A percentile compares a stretch with the other conserved stretches of the same genome.
Evolutionary conservation across 495 filamentous ascomycete genomes (phyloP).

Genomic region (Pyronema omphalodes): DNA sequence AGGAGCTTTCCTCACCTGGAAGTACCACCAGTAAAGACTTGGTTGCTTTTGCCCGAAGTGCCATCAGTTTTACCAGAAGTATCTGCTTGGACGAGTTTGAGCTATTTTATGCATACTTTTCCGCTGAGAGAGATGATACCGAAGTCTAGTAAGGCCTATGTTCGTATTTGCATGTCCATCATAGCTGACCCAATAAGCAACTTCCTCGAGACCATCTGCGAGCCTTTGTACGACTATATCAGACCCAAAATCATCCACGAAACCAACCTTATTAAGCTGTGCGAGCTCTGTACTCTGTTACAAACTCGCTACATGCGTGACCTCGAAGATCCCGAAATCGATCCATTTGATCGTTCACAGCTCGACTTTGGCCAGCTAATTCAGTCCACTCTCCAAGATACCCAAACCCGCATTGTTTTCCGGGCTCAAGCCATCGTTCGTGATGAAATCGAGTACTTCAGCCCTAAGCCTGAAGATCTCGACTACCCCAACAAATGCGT

Average conservation of each 20-base stretch:
- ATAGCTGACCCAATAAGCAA: slow-evolving; percentile 8
- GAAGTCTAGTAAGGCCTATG: slow-evolving; percentile 27
- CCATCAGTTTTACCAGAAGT: slow-evolving; percentile 50
- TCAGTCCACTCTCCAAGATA: slow-evolving; percentile 51
- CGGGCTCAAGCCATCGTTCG: slow-evolving; percentile 43
- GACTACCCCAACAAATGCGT: slow-evolving; percentile 28
- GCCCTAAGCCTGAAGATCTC: slow-evolving; percentile 48
- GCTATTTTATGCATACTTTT: slow-evolving; percentile 59
- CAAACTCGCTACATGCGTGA: slow-evolving; percentile 54
- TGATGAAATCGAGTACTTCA: slow-evolving; percentile 52
- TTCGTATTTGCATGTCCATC: background rate
- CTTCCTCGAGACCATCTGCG: slow-evolving; percentile 53
- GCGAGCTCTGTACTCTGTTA: slow-evolving; percentile 52
- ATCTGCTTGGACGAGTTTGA: slow-evolving; percentile 59
- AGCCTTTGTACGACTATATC: slow-evolving; percentile 57
- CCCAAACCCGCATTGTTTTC: slow-evolving; percentile 56
- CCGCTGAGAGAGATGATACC: slow-evolving; percentile 46
- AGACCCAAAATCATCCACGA: slow-evolving; percentile 53
- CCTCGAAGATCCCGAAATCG: slow-evolving; percentile 39
- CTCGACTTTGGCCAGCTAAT: slow-evolving; percentile 51
- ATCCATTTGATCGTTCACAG: slow-evolving; percentile 28
- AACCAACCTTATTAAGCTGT: slow-evolving; percentile 47
- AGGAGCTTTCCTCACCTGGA: slow-evolving; percentile 44
- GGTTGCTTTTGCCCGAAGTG: slow-evolving; percentile 47
- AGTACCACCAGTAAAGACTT: slow-evolving; percentile 46